Conservation (phyloP, 768 basidiomycete genomes). For the Boletus eberwhitei region DNA sequence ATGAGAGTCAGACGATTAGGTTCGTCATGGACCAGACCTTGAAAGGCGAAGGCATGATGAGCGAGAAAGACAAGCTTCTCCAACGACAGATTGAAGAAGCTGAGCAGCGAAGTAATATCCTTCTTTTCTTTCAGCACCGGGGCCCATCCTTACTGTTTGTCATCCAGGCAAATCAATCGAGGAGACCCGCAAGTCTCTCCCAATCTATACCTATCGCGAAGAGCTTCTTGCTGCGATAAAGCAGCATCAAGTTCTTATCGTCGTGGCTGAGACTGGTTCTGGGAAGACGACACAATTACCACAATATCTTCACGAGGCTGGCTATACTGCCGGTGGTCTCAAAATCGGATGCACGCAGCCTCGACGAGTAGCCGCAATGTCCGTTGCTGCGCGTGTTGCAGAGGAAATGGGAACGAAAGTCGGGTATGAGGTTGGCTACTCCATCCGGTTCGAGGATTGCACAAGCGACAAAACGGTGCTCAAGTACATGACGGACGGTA, state of each 20-base stretch:
- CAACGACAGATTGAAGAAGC: conserved; percentile 89
- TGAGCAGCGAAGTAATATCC: conserved; percentile 71
- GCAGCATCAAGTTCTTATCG: conserved; percentile 92
- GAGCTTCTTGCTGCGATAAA: conserved; percentile 85
- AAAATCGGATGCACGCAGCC: conserved; percentile 94
- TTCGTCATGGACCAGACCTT: conserved; percentile 85
- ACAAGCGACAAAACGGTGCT: conserved; percentile 98
- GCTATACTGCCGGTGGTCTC: conserved; percentile 82
- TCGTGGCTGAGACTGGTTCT: conserved; percentile 97
- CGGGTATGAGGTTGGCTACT: conserved; percentile 99
- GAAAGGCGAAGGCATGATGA: conserved; percentile 66
- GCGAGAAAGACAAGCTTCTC: conserved; percentile 79
- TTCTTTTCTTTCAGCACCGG: neutral
- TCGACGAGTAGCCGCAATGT: conserved; percentile 98
- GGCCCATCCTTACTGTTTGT: neutral
- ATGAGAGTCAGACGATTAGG: conserved; percentile 94
- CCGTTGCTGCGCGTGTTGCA: conserved; percentile 96
- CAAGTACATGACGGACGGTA: conserved; percentile 99
- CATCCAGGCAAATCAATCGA: conserved; percentile 79
- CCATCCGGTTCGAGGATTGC: conserved; percentile 98
- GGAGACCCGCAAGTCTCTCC: conserved; percentile 88
- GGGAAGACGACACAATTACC: conserved; percentile 99
- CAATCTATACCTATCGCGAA: conserved; percentile 87
- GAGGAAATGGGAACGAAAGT: conserved; percentile 98
- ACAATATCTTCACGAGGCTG: conserved; percentile 97